Conservation (phyloP, 345 rosid species). For the Pugionium dolabratum region DNA sequence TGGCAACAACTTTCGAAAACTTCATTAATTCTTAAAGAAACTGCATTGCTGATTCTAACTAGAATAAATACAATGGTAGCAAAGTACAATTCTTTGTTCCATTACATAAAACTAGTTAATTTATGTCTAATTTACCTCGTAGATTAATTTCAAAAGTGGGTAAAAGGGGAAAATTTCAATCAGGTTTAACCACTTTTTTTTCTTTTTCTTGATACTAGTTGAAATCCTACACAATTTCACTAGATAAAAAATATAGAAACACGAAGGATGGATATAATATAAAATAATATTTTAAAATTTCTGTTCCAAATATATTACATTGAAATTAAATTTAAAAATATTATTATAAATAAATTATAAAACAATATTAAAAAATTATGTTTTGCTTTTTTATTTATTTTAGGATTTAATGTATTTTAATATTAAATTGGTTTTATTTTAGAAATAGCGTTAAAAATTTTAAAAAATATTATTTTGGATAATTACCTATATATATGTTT, state of each 20-base stretch:
- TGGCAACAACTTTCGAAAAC: not conserved
- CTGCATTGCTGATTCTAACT: not conserved
- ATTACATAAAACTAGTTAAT: not conserved
- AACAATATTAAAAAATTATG: too few species aligned
- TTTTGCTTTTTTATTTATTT: too few species aligned
- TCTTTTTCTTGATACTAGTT: not conserved
- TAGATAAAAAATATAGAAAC: not conserved
- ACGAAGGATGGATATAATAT: not conserved
- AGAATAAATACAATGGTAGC: not conserved
- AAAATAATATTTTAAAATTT: too few species aligned
- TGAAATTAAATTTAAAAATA: too few species aligned
- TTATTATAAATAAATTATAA: too few species aligned
- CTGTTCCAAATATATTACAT: too few species aligned
- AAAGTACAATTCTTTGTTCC: slow-evolving; percentile 8
- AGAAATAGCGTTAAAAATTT: too few species aligned
- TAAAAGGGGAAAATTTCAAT: too few species aligned
- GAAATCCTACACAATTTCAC: not conserved
- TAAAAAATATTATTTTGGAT: too few species aligned
- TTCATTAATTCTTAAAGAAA: not conserved
- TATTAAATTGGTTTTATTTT: too few species aligned
- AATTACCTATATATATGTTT: not conserved
- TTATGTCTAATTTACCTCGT: not conserved
- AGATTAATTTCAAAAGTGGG: not conserved
- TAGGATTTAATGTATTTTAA: too few species aligned
- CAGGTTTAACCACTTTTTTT: not conserved